phyloP scores from a whole-genome alignment of 2,329 filamentous ascomycete genomes.

The Fusarium xylarioides region DNA sequence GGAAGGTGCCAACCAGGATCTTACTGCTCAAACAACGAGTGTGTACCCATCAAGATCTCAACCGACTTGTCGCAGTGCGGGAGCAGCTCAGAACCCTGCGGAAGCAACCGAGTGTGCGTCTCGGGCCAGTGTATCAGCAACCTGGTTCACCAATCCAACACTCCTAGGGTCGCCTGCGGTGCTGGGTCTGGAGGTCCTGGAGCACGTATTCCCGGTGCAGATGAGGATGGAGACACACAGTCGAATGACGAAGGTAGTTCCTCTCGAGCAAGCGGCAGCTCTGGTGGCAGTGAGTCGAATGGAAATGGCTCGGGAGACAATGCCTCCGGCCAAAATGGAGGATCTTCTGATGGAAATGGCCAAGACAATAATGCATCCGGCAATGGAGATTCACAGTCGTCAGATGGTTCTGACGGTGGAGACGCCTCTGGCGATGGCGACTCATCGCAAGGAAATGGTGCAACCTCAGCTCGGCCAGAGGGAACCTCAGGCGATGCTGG shows the following conservation, averaged over 20 bases:
- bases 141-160: neutral
- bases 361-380: neutral
- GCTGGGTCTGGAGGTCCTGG: slow-evolving; percentile 17
- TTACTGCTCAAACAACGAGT: slow-evolving; percentile 9
- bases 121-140: slow-evolving; percentile 22
- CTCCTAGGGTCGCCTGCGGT: slow-evolving; percentile 1
- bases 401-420: neutral
- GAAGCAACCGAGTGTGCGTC: slow-evolving; percentile 13
- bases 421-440: neutral
- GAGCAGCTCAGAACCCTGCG: slow-evolving; percentile 1
- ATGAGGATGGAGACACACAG: neutral
- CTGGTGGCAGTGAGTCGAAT: neutral
- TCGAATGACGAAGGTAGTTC: neutral
- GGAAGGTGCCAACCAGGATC: slow-evolving; percentile 9
- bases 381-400: neutral
- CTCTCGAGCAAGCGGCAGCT: neutral
- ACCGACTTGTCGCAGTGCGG: slow-evolving; percentile 18
- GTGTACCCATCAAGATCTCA: slow-evolving; percentile 14
- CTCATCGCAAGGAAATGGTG: neutral
- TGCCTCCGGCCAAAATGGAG: neutral
- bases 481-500: neutral
- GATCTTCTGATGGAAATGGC: neutral
- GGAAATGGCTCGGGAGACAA: neutral
- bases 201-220: slow-evolving; percentile 4
- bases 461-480: neutral